A percentile compares a stretch with the other conserved stretches of the same genome.
phyloP scores from a whole-genome alignment of 306 rosid genomes.

The Sicyos baderoa region DNA sequence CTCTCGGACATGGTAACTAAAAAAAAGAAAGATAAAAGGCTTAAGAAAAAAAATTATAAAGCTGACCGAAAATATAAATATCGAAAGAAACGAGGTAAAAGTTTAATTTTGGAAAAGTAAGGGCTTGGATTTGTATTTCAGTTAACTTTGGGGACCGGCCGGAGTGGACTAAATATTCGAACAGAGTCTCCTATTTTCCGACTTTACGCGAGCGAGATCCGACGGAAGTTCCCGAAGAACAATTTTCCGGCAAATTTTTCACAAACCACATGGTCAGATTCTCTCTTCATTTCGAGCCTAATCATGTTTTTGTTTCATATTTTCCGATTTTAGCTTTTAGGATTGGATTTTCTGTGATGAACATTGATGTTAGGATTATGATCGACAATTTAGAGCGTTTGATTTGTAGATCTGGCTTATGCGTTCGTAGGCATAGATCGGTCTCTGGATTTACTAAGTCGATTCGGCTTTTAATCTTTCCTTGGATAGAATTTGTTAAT shows the following conservation, averaged over 20 bases:
- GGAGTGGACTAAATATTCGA: conserved; percentile 12
- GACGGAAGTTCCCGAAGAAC: background rate
- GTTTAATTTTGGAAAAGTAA: background rate
- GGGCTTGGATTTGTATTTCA: background rate
- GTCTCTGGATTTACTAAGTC: conserved; percentile 7
- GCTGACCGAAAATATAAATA: too few relatives aligned
- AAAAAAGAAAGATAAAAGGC: too few relatives aligned
- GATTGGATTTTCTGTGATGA: background rate
- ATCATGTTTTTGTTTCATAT: background rate
- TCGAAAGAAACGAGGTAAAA: background rate
- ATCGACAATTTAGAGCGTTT: background rate
- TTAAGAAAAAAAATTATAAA: too few relatives aligned
- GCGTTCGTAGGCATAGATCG: conserved; percentile 9
- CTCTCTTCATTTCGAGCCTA: background rate
- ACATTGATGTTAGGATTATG: background rate
- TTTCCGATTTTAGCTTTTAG: background rate
- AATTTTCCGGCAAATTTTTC: background rate
- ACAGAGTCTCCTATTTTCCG: background rate
- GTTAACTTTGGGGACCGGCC: background rate
- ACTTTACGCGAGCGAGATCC: conserved; percentile 12
- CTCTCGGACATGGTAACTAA: too few relatives aligned
- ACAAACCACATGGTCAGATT: conserved; percentile 13
- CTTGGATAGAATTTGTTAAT: background rate
- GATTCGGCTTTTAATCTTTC: conserved; percentile 10
- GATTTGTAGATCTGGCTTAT: conserved; percentile 7